phyloP scores from a whole-genome alignment of 495 filamentous ascomycete genomes.

The Collariella sp. region DNA sequence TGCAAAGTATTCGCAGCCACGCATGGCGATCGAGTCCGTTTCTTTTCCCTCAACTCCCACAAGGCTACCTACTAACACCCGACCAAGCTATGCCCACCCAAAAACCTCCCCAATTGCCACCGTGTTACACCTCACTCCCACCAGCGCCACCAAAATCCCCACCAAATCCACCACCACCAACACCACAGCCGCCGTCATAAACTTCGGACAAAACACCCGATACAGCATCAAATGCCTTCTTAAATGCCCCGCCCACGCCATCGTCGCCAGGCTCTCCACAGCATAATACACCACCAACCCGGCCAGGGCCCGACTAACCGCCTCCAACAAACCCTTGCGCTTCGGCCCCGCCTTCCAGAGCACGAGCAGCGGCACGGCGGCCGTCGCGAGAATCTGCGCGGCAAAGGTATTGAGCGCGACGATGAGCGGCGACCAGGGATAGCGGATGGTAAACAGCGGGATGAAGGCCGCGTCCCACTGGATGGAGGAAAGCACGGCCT shows the following conservation, averaged over 20 bases:
- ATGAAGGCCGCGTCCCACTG: slow-evolving; percentile 99
- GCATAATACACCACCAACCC: slow-evolving; percentile 75
- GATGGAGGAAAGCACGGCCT: slow-evolving; percentile 76
- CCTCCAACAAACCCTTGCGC: slow-evolving; percentile 53
- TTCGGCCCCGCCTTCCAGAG: slow-evolving; percentile 73
- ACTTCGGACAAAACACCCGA: slow-evolving; percentile 85
- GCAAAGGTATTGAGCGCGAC: slow-evolving; percentile 83
- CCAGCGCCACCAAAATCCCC: slow-evolving; percentile 55
- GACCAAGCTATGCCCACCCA: slow-evolving; percentile 58
- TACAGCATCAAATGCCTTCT: slow-evolving; percentile 93
- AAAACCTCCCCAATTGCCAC: slow-evolving; percentile 80
- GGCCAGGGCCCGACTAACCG: slow-evolving; percentile 57
- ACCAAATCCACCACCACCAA: slow-evolving; percentile 71
- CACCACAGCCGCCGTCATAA: slow-evolving; percentile 71
- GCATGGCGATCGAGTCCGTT: no score
- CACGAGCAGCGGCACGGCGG: slow-evolving; percentile 68
- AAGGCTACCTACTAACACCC: no score
- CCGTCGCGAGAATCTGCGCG: slow-evolving; percentile 71
- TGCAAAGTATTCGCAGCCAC: no score
- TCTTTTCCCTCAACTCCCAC: no score
- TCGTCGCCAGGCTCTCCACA: slow-evolving; percentile 70
- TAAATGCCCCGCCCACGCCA: slow-evolving; percentile 78
- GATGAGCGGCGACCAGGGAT: slow-evolving; percentile 80
- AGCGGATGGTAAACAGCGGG: slow-evolving; percentile 68
- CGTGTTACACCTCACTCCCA: slow-evolving; percentile 63